Base-by-base conservation (phyloP, 164 flowering plant genomes). In the Paratinospora sagittata region DNA sequence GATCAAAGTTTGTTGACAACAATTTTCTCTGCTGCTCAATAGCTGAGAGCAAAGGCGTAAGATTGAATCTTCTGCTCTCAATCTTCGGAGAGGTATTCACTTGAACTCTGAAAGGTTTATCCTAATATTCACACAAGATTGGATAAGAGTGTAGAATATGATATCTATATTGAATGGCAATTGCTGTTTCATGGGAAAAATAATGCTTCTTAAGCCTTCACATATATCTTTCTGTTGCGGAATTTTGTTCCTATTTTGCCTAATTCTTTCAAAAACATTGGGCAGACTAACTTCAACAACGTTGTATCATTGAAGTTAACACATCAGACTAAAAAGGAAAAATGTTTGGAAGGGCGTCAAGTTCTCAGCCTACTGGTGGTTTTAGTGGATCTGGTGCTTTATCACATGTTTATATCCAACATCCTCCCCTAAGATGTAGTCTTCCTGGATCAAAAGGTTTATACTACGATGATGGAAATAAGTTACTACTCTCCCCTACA, bases 391-490 rank as follows among this genome's bases (percentile, higher is more conserved):
- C 92, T 76, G 93, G 89, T 78, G 86, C 90, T 49, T 75, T 95
- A 9, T 92, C 97, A 24, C 98, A 95, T 86, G 97, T 85, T 75
- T 95, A 88, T 78, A 83, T 89, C 66, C 89, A 86, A 65, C 71
- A 87, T 77, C 96, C 94, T 65, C 93, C 97, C 65, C 70, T 90
- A 65, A 82, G 87, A 72, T 89, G 96, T 80, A 79, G 67, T 36
- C 68, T 84, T 71, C 73, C 89, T 73, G 97, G 86, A 74, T 78
- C 89, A 52, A 83, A 79, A 68, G 88, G 88, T 65, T 79, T 92
- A 27, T 92, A 76, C 77, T 90, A 89, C 77, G 98, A 95, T 76
- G 98, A 95, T 80, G 98, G 88, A 14, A 89, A 82, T 79, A 92
- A 89, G 75, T 73, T 90, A 72, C 77, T 92, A 13, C 80, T 95